These are phyloP conservation scores for Acer campestre DNA, from an alignment of 345 rosid genomes.

Conservation along the genomic window DNA sequence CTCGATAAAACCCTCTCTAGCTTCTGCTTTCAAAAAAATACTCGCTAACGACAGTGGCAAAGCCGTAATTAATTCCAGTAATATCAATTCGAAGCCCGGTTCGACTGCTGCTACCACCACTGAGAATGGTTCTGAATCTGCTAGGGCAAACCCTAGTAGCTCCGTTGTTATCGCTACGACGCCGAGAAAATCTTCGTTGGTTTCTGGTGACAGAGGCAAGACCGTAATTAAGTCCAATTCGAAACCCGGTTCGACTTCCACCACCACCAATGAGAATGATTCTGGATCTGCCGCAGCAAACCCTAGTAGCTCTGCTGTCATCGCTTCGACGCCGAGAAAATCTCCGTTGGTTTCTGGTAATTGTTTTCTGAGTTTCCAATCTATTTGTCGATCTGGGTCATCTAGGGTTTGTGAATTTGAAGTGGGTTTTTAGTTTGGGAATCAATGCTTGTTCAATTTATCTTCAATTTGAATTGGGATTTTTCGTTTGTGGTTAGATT, in stretches of 20 bases:
- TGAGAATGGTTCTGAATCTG: neutral
- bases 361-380: neutral
- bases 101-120: neutral
- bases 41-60: neutral
- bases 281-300: neutral
- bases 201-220: conserved; percentile 17
- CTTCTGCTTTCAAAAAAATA: neutral
- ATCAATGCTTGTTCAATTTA: neutral
- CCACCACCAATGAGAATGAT: neutral
- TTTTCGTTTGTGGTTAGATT: neutral
- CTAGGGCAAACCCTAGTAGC: conserved; percentile 2
- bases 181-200: conserved; percentile 4
- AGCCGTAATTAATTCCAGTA: neutral
- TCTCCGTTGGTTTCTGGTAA: conserved; percentile 24
- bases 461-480: neutral
- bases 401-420: conserved; percentile 18
- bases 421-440: neutral
- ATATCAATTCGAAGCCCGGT: neutral
- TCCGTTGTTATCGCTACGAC: conserved; percentile 8
- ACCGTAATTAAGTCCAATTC: neutral
- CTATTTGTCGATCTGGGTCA: neutral
- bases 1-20: conserved; percentile 13
- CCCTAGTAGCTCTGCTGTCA: conserved; percentile 15
- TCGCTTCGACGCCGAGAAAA: conserved; percentile 5
- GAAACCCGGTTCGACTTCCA: neutral